Evolutionary conservation across 805 yeast species (phyloP).

Genomic region (Cyberlindnera maclurae): DNA sequence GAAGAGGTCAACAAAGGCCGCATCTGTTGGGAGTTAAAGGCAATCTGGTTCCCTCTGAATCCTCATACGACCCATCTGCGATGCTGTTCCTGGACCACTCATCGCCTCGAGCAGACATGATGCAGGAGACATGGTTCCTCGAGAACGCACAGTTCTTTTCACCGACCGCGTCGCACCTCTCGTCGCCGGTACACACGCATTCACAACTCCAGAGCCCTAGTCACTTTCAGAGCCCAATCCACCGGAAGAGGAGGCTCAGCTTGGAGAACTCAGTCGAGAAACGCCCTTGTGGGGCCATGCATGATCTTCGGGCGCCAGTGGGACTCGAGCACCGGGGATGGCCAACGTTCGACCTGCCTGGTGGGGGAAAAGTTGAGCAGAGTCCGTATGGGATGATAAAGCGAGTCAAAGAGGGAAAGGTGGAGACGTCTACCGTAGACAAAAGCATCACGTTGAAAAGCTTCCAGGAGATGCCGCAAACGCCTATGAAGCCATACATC

Average conservation of each 20-base stretch:
- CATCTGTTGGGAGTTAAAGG: neutral
- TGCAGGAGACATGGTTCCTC: constrained; percentile 13
- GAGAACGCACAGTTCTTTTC: constrained; percentile 14
- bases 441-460: constrained; percentile 9
- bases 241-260: neutral
- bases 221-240: neutral
- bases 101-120: constrained; percentile 12
- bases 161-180: constrained; percentile 6
- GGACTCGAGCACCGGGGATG: constrained; percentile 5
- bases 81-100: constrained; percentile 16
- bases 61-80: neutral
- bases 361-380: constrained; percentile 18
- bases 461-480: constrained; percentile 3
- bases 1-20: constrained; percentile 1
- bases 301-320: no score
- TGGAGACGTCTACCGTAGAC: constrained; percentile 17
- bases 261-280: no score
- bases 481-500: neutral
- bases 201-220: constrained; percentile 1
- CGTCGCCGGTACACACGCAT: constrained; percentile 4
- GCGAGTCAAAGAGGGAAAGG: constrained; percentile 13
- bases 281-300: no score
- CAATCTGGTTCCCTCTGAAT: no score
- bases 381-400: constrained; percentile 22
- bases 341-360: constrained; percentile 21